phyloP scores from a whole-genome alignment of 805 yeast species.

The Metschnikowia amazonensis region DNA sequence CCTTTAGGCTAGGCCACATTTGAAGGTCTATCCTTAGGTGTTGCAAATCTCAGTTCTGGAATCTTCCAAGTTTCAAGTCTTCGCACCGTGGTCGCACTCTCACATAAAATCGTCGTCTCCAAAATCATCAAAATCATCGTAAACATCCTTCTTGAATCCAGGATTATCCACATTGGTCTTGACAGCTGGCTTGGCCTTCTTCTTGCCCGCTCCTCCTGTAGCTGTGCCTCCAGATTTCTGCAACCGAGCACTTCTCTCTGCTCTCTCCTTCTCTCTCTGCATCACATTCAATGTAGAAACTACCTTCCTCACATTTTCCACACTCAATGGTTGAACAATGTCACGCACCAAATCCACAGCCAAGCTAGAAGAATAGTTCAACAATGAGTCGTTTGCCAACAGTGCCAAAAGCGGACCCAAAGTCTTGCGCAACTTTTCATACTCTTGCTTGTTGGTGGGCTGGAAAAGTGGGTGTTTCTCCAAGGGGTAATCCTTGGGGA shows the following conservation, averaged over 20 bases:
- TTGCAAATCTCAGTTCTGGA: too few species aligned
- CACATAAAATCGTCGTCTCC: slow-evolving; percentile 83
- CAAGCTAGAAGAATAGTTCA: slow-evolving; percentile 69
- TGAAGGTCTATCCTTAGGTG: too few species aligned
- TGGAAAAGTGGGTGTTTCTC: slow-evolving; percentile 78
- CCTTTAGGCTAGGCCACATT: too few species aligned
- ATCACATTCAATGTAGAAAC: slow-evolving; percentile 78
- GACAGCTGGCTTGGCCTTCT: slow-evolving; percentile 81
- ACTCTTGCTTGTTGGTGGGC: slow-evolving; percentile 77
- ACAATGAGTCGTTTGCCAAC: slow-evolving; percentile 55
- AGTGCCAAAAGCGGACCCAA: slow-evolving; percentile 57
- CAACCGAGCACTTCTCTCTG: slow-evolving; percentile 84
- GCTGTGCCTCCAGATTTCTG: slow-evolving; percentile 81
- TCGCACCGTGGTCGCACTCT: too few species aligned
- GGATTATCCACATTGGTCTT: slow-evolving; percentile 50
- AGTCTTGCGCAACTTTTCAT: slow-evolving; percentile 66
- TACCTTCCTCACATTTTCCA: slow-evolving; percentile 82
- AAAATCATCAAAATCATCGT: slow-evolving; percentile 57
- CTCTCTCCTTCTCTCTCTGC: slow-evolving; percentile 79
- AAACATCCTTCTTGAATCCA: slow-evolving; percentile 59
- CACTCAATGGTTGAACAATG: slow-evolving; percentile 70
- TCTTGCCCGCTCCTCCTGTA: slow-evolving; percentile 91
- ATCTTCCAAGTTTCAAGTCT: too few species aligned
- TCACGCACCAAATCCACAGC: slow-evolving; percentile 87
- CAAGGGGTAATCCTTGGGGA: slow-evolving; percentile 58